Evolutionary conservation across 257 asterid species (phyloP).

Genomic region (Euphrasia confusa): DNA sequence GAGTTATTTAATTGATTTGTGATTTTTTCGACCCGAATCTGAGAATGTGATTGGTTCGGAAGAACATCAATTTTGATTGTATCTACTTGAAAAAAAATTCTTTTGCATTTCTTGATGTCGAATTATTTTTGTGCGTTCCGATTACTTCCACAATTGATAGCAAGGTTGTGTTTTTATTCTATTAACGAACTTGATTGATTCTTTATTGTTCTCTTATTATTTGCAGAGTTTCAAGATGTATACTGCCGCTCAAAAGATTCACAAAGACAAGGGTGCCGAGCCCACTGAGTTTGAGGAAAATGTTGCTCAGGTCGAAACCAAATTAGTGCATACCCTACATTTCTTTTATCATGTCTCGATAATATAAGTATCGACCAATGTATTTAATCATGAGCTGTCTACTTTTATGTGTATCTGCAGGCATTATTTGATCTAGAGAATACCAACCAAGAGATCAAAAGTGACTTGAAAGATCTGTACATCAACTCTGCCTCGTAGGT

Average conservation of each 20-base stretch:
- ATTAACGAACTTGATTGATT: background rate
- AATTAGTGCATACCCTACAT: background rate
- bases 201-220: no score
- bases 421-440: conserved; percentile 83
- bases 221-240: conserved; percentile 55
- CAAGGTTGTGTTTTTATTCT: background rate
- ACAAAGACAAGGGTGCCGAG: conserved; percentile 74
- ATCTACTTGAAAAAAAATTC: no score
- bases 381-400: background rate
- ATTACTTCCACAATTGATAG: no score
- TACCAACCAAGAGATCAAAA: conserved; percentile 76
- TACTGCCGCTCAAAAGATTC: conserved; percentile 61
- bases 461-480: conserved; percentile 79
- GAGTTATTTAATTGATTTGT: background rate
- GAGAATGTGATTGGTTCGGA: background rate
- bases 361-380: background rate
- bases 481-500: conserved; percentile 79
- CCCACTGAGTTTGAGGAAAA: conserved; percentile 81
- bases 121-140: no score
- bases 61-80: background rate
- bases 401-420: conserved; percentile 27
- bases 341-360: background rate
- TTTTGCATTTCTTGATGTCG: no score
- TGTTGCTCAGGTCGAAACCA: conserved; percentile 68
- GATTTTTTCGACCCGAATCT: background rate